Evolutionary conservation across 2,329 filamentous ascomycete genomes (phyloP).

Genomic region (Neofusicoccum laricinum): DNA sequence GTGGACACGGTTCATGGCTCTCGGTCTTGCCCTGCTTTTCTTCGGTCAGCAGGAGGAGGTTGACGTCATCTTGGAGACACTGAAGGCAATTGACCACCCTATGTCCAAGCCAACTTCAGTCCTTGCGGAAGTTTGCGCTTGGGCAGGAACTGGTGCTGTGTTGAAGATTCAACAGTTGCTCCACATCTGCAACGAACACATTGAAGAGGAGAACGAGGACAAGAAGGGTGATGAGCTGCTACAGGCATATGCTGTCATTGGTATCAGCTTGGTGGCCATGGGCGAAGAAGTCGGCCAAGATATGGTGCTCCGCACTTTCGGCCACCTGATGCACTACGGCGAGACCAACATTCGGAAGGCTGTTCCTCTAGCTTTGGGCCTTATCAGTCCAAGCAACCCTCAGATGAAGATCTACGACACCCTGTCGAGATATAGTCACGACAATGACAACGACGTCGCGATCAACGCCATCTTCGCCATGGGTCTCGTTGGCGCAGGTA

Average conservation of each 20-base stretch:
- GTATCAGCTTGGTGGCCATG: slow-evolving; percentile 93
- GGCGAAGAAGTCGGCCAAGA: slow-evolving; percentile 97
- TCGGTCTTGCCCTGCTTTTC: slow-evolving; percentile 89
- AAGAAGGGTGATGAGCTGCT: slow-evolving; percentile 95
- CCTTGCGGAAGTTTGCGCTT: slow-evolving; percentile 93
- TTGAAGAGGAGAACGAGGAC: slow-evolving; percentile 83
- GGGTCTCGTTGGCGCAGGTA: slow-evolving; percentile 93
- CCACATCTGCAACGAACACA: slow-evolving; percentile 96
- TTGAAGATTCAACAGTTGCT: slow-evolving; percentile 96
- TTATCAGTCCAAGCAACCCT: slow-evolving; percentile 95
- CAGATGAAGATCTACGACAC: slow-evolving; percentile 99
- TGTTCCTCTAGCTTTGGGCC: slow-evolving; percentile 92
- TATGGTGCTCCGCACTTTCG: slow-evolving; percentile 97
- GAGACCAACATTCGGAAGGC: slow-evolving; percentile 96
- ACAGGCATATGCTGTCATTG: slow-evolving; percentile 93
- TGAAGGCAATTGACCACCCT: slow-evolving; percentile 95
- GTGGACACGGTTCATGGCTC: slow-evolving; percentile 94
- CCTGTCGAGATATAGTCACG: slow-evolving; percentile 93
- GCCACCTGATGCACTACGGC: slow-evolving; percentile 98
- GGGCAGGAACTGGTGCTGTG: slow-evolving; percentile 95
- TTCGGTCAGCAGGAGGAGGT: slow-evolving; percentile 98
- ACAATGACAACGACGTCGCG: slow-evolving; percentile 97
- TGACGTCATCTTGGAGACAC: slow-evolving; percentile 93
- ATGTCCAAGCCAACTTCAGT: slow-evolving; percentile 96
- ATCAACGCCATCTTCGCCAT: slow-evolving; percentile 99